Base-by-base conservation (phyloP, 495 filamentous ascomycete genomes). In the Penicillium bovifimosum region DNA sequence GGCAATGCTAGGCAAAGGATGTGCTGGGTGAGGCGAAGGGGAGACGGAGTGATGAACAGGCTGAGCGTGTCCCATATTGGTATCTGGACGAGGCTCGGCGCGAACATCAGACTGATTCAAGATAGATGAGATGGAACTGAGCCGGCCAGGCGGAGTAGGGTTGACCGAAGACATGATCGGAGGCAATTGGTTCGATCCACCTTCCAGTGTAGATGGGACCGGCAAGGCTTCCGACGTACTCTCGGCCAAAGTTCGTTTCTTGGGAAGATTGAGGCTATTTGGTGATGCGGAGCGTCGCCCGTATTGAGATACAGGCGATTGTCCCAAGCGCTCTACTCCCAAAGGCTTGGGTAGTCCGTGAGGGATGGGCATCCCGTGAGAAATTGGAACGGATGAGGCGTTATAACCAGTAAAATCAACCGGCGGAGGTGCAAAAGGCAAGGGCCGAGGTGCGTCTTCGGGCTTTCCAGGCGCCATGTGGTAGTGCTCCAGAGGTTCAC, bases 51-150 rank as follows among this genome's bases (percentile, higher is more conserved):
- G 57, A 28, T 75, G 66, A 26, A 65, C 53, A 40, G 60, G 55
- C 33, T 63, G 68, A 32, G 71, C 62, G 1, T 66, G 64, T 28
- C 60, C 55, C 31, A 77, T 45, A 16, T 79, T 67, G 2, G 73
- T 73, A 50, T 83, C 80, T 26, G 80, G 60, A 0, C 71, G 75
- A 9, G 76, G 66, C n/a, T 79, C 73, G 17, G 71, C 68, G 20
- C 66, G 69, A 29, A 54, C 51, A 40, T 62, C 57, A 2, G 68
- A 35, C 27, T 70, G 83, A 53, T 92, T 92, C 26, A 95, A 71
- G 39, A 95, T 86, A 3, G 87, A 89, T 29, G 83, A 90, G 42
- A 93, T 93, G 2, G 86, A 90, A 42, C 83, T 86, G 1, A 90
- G 69, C 4, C 88, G 81, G 44, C 68, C 68, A 3, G 74, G 70